These are phyloP conservation scores for Neurospora africana DNA, from an alignment of 495 filamentous ascomycete species.

Conservation along the genomic window DNA sequence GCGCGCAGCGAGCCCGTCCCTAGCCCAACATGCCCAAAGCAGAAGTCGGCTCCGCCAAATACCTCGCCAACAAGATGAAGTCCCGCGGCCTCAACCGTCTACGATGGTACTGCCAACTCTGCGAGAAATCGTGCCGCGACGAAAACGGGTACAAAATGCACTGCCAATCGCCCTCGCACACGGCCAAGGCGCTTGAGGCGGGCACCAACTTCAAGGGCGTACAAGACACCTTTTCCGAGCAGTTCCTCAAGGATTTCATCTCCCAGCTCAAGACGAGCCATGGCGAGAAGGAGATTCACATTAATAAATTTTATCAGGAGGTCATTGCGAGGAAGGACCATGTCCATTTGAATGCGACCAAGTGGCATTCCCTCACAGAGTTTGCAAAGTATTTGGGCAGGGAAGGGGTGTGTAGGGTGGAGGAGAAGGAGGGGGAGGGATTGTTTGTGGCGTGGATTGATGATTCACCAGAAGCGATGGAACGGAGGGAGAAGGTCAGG, in stretches of 20 bases:
- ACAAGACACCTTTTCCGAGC: constrained; percentile 52
- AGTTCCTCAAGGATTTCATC: constrained; percentile 77
- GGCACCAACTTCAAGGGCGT: constrained; percentile 78
- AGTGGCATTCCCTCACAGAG: constrained; percentile 72
- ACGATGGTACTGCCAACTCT: constrained; percentile 74
- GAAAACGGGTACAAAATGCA: constrained; percentile 76
- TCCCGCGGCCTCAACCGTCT: constrained; percentile 76
- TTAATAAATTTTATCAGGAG: constrained; percentile 90
- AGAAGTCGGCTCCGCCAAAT: constrained; percentile 78
- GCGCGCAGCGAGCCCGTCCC: constrained; percentile 11
- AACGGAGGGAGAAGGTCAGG: constrained; percentile 65
- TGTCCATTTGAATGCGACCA: constrained; percentile 86
- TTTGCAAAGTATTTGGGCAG: constrained; percentile 76
- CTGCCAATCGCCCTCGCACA: constrained; percentile 69
- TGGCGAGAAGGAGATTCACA: constrained; percentile 71
- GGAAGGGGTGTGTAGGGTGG: constrained; percentile 75
- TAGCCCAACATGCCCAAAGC: constrained; percentile 73
- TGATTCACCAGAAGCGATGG: constrained; percentile 72
- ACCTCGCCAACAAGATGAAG: constrained; percentile 82
- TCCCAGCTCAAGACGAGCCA: constrained; percentile 65
- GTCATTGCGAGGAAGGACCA: constrained; percentile 75
- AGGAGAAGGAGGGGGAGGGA: constrained; percentile 75
- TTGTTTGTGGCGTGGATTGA: constrained; percentile 85
- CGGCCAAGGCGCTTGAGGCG: constrained; percentile 73
- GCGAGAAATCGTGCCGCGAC: constrained; percentile 51